Evolutionary conservation across 2,329 filamentous ascomycete species (phyloP), one percentile per base, ranked within the genome.

Genomic region (Scolecobasidium constrictum): DNA sequence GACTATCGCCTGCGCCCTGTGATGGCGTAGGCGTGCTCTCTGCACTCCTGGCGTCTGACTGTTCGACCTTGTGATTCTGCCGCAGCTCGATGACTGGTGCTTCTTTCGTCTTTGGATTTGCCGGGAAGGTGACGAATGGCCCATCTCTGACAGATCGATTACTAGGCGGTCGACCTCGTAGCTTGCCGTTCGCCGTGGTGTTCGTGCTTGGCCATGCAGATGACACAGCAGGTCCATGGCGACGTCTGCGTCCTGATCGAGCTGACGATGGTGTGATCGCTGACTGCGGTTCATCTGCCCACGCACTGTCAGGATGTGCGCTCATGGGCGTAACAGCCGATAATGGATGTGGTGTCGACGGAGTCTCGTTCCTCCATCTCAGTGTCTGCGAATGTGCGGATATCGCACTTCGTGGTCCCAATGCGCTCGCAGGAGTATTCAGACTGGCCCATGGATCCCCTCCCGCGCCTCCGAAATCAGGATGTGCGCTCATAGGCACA

Each of bases 141-240:
- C 77, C 77, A 48, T 84, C 78, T 12, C 75, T 69, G 1, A 72
- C 69, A n/a, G 70, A 73, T 19, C 78, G 73, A 52, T 81, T 84
- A 44, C 79, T 83, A 0, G 86, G 85, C 34, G 88, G 88, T 46
- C 88, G 71, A 5, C 88, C 87, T 49, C 87, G 71, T 12, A 83
- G 71, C 58, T 88, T 93, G 2, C 81, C 80, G 4, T 71, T 75
- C 1, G 75, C 65, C 11, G 77, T 69, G 31, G 71, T 68, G 13
- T 75, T 75, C 46, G 73, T 76, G 48, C 77, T 77, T 43, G 82
- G 78, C 88, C 88, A 95, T 1, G 88, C 88, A 7, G 87, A 94
- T 1, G 87, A 94, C 0, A 94, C 86, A 5, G 85, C 86, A 1
- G 86, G 83, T 0, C 87, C 87, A 57, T 93, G 83, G 3, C 85